Evolutionary conservation across 1,139 yeast species (phyloP).

Genomic region (Nakaseomyces delphensis): DNA sequence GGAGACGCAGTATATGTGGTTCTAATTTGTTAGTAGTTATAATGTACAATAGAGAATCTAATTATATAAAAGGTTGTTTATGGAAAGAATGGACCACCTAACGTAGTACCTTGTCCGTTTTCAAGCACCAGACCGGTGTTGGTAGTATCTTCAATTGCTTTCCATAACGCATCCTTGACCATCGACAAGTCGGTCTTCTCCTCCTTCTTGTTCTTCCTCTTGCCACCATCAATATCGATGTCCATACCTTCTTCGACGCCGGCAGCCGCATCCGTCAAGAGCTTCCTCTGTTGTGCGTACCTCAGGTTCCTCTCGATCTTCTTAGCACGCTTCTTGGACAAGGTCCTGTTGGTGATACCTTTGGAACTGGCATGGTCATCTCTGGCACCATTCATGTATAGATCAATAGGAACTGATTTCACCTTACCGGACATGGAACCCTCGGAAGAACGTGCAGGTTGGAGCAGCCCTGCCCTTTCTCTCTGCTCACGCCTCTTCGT

Average conservation of each 20-base stretch:
- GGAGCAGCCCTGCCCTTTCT: constrained; percentile 36
- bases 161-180: constrained; percentile 61
- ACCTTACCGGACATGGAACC: constrained; percentile 40
- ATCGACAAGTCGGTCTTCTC: constrained; percentile 37
- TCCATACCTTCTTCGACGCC: constrained; percentile 36
- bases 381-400: constrained; percentile 40
- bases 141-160: constrained; percentile 49
- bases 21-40: neutral
- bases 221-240: constrained; percentile 42
- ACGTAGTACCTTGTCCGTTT: constrained; percentile 69
- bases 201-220: constrained; percentile 25
- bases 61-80: constrained; percentile 6
- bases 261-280: constrained; percentile 42
- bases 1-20: neutral
- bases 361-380: constrained; percentile 12
- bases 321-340: constrained; percentile 73
- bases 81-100: constrained; percentile 54
- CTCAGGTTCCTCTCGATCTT: constrained; percentile 74
- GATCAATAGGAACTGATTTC: constrained; percentile 57
- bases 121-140: constrained; percentile 39
- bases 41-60: constrained; percentile 5
- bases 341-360: constrained; percentile 46
- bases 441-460: constrained; percentile 39
- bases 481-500: constrained; percentile 53
- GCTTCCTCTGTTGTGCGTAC: constrained; percentile 52